Evolutionary conservation across 176 grass and related monocot genomes (phyloP).

Genomic region (Zoysia japonica): DNA sequence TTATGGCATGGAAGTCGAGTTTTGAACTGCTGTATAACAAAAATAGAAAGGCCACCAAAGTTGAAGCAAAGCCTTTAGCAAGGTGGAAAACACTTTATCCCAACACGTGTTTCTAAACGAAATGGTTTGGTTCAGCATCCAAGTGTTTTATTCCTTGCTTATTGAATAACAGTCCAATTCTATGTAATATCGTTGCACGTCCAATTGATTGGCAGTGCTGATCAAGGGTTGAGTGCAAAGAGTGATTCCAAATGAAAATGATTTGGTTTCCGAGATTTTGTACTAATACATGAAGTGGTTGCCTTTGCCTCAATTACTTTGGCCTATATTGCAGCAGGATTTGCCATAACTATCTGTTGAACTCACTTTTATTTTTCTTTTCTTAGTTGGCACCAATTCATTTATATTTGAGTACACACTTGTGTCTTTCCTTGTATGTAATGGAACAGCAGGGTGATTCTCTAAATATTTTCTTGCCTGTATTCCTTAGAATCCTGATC

Average conservation of each 20-base stretch:
- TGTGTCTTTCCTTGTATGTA: not conserved
- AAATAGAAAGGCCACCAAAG: not conserved
- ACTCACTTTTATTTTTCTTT: not conserved
- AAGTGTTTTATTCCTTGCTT: not conserved
- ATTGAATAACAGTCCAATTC: not conserved
- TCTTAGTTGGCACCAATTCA: not conserved
- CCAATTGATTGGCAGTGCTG: not conserved
- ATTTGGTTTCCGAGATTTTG: not conserved
- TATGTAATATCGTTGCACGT: not conserved
- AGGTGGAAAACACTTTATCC: too few species aligned
- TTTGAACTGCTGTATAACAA: not conserved
- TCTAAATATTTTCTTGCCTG: not conserved
- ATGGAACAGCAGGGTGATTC: not conserved
- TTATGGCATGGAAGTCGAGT: not conserved
- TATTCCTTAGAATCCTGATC: not conserved
- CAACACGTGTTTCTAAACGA: not conserved
- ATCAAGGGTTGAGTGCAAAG: not conserved
- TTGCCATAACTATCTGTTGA: not conserved
- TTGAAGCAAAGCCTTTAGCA: not conserved
- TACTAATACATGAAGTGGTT: not conserved
- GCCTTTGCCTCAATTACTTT: not conserved
- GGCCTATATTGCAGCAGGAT: not conserved
- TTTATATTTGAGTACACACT: not conserved
- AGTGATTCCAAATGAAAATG: not conserved
- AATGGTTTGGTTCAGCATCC: not conserved